Base-by-base conservation (phyloP, 2,329 filamentous ascomycete species). In the Colletotrichum cuscutae region DNA sequence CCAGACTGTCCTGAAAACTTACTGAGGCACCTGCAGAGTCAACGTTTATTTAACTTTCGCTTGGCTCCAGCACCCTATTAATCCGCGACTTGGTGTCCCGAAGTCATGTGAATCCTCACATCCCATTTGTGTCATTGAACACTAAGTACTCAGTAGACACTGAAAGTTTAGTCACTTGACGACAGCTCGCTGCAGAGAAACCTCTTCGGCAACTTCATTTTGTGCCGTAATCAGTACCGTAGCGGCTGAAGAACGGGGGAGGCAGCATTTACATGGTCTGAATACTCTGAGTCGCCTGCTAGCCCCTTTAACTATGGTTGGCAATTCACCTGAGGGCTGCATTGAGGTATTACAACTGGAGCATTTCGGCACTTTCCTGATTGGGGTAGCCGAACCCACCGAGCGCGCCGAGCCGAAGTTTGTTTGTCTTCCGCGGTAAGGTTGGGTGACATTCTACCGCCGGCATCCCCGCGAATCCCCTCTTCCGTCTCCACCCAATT, bases 381-480 rank as follows among this genome's bases (percentile, higher is more conserved):
- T 64, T 35, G 37, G 69, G 37, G 13, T 54, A 63, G 60, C 42
- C 62, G 42, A 54, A 26, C 2, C 24, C 24, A 19, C 24, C 12
- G 15, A 30, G 35, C 22, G 58, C 53, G 46, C 42, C 54, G 26
- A 46, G 1, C 68, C 68, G 68, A 56, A 37, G 24, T 53, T 42
- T 56, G 11, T 49, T 53, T 6, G 24, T 52, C 19, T 19, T 8
- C 26, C 3, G 26, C 46, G 19, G 24, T n/a, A 9, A 57, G 13
- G 32, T 28, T 52, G 54, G 53, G 37, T n/a, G 32, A 49, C 35
- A 22, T 46, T 46, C 42, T 46, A 46, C 42, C 42, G 32, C 30
- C 24, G 24, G 30, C 46, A 52, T 42, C 54, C 62, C 68, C 56
- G 42, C 54, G 32, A 42, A 54, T 30, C 62, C 60, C 62, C 63